Evolutionary conservation across 2,329 filamentous ascomycete genomes (phyloP).

Genomic region (Fusarium coffeatum): DNA sequence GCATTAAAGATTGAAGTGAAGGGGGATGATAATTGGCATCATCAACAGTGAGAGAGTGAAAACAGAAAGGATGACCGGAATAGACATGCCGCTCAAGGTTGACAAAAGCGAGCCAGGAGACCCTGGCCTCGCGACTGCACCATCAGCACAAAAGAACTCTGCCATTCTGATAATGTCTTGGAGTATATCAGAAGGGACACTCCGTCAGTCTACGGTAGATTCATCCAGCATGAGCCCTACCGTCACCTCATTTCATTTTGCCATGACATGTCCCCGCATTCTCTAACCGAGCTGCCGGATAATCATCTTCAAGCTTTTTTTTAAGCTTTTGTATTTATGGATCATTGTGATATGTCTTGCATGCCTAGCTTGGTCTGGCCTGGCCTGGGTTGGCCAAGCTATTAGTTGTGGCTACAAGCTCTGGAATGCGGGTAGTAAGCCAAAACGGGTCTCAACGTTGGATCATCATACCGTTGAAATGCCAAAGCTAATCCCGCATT

Average conservation of each 20-base stretch:
- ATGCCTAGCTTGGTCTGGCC: neutral
- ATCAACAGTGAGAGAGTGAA: neutral
- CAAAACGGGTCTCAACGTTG: neutral
- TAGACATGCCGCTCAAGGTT: neutral
- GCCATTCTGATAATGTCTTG: neutral
- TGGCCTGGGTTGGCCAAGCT: neutral
- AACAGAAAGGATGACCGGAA: accelerated
- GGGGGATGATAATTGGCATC: neutral
- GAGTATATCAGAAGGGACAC: accelerated
- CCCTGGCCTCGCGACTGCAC: neutral
- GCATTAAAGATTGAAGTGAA: too few relatives aligned
- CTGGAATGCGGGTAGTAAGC: neutral
- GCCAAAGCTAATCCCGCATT: neutral
- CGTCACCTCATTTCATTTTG: neutral
- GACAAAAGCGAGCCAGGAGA: neutral
- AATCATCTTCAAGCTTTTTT: neutral
- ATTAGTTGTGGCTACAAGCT: neutral
- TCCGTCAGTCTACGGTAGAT: neutral
- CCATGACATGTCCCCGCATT: neutral
- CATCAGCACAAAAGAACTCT: neutral
- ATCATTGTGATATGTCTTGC: neutral
- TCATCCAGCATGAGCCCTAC: too few relatives aligned
- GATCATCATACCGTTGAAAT: neutral
- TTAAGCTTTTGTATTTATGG: neutral
- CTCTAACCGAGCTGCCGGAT: too few relatives aligned